Evolutionary conservation across 163 green algal genomes (phyloP), one percentile per base, ranked within the genome.

Genomic region (Scenedesmus sp.): DNA sequence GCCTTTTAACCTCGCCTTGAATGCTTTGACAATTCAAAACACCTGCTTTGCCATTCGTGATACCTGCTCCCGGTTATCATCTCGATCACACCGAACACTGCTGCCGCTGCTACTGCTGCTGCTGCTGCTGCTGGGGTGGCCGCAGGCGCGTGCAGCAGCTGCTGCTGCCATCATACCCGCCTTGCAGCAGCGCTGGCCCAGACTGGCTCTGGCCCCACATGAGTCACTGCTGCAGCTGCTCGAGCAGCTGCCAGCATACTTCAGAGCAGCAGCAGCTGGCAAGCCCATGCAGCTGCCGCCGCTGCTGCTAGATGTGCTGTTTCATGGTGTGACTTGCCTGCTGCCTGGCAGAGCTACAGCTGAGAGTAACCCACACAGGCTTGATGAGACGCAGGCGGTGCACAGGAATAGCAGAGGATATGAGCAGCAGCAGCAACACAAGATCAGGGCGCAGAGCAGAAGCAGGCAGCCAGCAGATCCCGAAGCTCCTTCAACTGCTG

Each of bases 161-260:
- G 73, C 54, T 9, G 54, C 55, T 20, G 55, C 46, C 0, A 20
- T 85, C 2, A 16, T 55, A 13, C 62, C 66, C 13, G 86, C 20
- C 8, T 57, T 91, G 87, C 87, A 91, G 2, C 87, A 84, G 66
- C 87, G 87, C 55, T 91, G 87, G 87, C 87, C 54, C 2, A 16
- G 70, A 20, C 56, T 91, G 1, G 23, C n/a, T 0, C 55, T 91
- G 23, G 87, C n/a, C 8, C 73, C 55, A 10, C 9, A n/a, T 8
- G 87, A 91, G n/a, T 15, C 70, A 20, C 73, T 91, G 73, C n/a
- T 85, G 55, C 73, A 85, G 56, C 87, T 91, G n/a, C 52, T 91
- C 15, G 55, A 85, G 73, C 70, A 85, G 23, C 73, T 91, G 55
- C 87, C 87, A 46, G 55, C 55, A 3, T 23, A 18, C 9, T 85